Evolutionary conservation across 352 stramenopile genomes (phyloP).

Genomic region (Phytophthora multivora): DNA sequence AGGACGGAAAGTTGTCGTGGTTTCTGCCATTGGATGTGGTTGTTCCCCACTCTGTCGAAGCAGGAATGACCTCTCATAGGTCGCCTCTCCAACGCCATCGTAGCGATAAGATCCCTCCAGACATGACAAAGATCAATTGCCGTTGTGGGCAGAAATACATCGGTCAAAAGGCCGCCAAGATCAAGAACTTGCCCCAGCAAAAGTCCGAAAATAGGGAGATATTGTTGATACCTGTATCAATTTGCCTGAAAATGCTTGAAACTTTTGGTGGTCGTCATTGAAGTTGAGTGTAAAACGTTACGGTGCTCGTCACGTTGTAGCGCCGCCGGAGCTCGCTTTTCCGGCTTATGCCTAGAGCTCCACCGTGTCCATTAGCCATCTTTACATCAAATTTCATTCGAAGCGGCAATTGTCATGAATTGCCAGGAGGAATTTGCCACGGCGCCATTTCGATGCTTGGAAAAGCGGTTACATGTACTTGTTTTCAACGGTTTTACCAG

Average conservation of each 20-base stretch:
- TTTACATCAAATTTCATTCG: slow-evolving; percentile 31
- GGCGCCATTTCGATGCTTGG: slow-evolving; percentile 12
- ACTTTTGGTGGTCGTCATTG: slow-evolving; percentile 5
- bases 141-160: slow-evolving; percentile 4
- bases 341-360: slow-evolving; percentile 1
- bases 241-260: not conserved
- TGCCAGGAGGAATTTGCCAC: not conserved
- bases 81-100: slow-evolving; percentile 1
- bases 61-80: not conserved
- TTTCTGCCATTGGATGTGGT: not conserved
- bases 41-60: slow-evolving; percentile 1
- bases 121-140: slow-evolving; percentile 4
- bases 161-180: not conserved
- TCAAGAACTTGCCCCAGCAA: slow-evolving; percentile 1
- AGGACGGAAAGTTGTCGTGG: not conserved
- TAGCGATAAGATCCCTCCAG: slow-evolving; percentile 24
- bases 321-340: not conserved
- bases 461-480: slow-evolving; percentile 14
- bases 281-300: slow-evolving; percentile 12
- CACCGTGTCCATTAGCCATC: not conserved
- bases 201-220: slow-evolving; percentile 10
- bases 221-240: too few relatives aligned
- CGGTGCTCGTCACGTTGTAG: slow-evolving; percentile 25
- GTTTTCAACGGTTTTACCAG: slow-evolving; percentile 29
- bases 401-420: not conserved